Evolutionary conservation across 2,329 filamentous ascomycete genomes (phyloP), one percentile per base, ranked within the genome.

Genomic region (Akanthomyces uredinophilus): DNA sequence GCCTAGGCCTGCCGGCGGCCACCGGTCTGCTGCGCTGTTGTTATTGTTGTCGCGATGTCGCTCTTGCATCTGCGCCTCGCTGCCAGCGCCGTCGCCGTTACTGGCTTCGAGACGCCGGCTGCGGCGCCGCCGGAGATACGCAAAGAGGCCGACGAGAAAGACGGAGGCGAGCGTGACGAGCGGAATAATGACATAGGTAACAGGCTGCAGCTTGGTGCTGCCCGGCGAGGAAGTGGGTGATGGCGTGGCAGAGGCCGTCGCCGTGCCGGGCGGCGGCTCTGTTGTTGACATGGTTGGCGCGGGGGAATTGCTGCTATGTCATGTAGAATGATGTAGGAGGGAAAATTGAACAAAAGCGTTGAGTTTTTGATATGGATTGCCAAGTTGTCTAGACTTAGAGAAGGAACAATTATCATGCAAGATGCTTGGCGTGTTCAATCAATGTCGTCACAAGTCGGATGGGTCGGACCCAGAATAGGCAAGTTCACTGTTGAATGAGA

Each of bases 141-240:
- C 70, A 64, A 80, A 77, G 18, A 76, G 66, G 16, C 74, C 70
- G 27, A 76, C 65, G 50, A 76, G 62, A 60, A 70, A 72, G 35
- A 81, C 53, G 4, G 82, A 62, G 5, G 78, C 70, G 51, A 80
- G 75, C 63, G 82, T 70, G 61, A 78, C 72, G 54, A 84, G 68
- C 14, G 80, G 75, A 27, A 86, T 75, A 29, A 82, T 77, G 53
- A 87, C 77, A 74, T 84, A 86, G 66, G 83, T 77, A 71, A 86
- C 83, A 65, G 83, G 83, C 66, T 81, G 78, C 64, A 60, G n/a
- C 0, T 32, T 22, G 20, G 27, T 60, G 47, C 13, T 22, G 1
- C 49, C 13, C n/a, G 58, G 29, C 8, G 47, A 53, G 7, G 55
- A 39, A 10, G n/a, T 50, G 14, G 55, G 32, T 20, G 44, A 10